These are phyloP conservation scores for Capillidium rhysosporum DNA, from an alignment of 371 early-diverging fungal species.

Conservation along the genomic window DNA sequence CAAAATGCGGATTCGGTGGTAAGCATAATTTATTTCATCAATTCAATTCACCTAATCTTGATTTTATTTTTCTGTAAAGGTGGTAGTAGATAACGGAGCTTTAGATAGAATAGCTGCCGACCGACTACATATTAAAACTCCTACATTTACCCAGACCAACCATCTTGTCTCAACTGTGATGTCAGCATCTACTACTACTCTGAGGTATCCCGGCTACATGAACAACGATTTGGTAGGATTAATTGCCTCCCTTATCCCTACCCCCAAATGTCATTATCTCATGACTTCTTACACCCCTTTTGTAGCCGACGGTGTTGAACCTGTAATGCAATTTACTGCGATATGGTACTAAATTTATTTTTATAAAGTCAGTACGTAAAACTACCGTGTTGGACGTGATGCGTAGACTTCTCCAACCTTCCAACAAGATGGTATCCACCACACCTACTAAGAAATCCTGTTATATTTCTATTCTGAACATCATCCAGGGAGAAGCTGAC, in stretches of 20 bases:
- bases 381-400: slow-evolving; percentile 97
- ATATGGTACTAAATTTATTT: slow-evolving; percentile 11
- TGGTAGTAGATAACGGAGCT: slow-evolving; percentile 91
- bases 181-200: slow-evolving; percentile 92
- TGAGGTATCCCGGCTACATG: slow-evolving; percentile 98
- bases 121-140: slow-evolving; percentile 75
- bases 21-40: slow-evolving; percentile 9
- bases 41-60: background rate
- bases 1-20: slow-evolving; percentile 90
- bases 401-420: slow-evolving; percentile 86
- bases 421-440: slow-evolving; percentile 92
- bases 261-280: slow-evolving; percentile 92
- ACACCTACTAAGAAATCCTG: slow-evolving; percentile 74
- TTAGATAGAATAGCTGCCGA: slow-evolving; percentile 87
- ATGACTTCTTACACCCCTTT: slow-evolving; percentile 98
- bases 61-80: slow-evolving; percentile 12
- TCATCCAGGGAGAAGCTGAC: slow-evolving; percentile 95
- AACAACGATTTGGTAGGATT: slow-evolving; percentile 95
- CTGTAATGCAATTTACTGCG: slow-evolving; percentile 28
- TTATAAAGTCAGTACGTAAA: slow-evolving; percentile 49
- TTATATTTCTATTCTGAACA: slow-evolving; percentile 88
- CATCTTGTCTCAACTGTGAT: slow-evolving; percentile 96
- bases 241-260: slow-evolving; percentile 86
- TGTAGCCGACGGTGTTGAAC: slow-evolving; percentile 82
- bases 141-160: slow-evolving; percentile 94